Conservation (phyloP, 805 yeast genomes). For the Metschnikowia proteae region DNA sequence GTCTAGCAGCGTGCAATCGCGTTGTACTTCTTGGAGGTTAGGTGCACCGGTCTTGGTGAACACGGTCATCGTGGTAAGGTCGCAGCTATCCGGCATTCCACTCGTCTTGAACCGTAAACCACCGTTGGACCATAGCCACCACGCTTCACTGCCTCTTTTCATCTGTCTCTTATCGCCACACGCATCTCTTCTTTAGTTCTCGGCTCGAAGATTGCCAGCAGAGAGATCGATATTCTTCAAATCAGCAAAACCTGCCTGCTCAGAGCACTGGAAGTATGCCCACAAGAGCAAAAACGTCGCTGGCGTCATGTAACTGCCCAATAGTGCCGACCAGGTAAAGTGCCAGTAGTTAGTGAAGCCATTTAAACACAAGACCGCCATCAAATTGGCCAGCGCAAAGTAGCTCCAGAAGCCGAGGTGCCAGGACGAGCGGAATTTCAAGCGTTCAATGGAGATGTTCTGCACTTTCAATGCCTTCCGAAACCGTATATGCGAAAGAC, state of each 20-base stretch:
- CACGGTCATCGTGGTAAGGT: too few species aligned
- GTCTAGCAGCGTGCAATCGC: too few species aligned
- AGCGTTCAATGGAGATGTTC: conserved; percentile 5
- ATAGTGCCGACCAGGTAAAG: conserved; percentile 14
- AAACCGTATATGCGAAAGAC: conserved; percentile 19
- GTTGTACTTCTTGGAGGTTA: too few species aligned
- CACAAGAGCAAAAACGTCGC: conserved; percentile 8
- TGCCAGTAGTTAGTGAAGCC: conserved; percentile 18
- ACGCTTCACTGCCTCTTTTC: neutral
- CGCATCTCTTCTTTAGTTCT: neutral
- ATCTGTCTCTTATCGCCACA: neutral
- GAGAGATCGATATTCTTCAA: conserved; percentile 2
- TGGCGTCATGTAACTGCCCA: conserved; percentile 16
- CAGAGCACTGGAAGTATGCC: conserved; percentile 3
- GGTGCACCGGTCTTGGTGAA: too few species aligned
- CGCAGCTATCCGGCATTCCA: too few species aligned
- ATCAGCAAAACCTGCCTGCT: neutral
- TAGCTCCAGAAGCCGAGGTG: conserved; percentile 11
- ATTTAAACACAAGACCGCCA: conserved; percentile 15
- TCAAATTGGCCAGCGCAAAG: conserved; percentile 18
- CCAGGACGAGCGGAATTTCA: conserved; percentile 9
- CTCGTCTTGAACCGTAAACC: too few species aligned
- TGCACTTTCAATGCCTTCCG: conserved; percentile 10
- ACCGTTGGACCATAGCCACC: too few species aligned
- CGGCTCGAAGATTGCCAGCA: conserved; percentile 1